phyloP scores from a whole-genome alignment of 2,329 filamentous ascomycete species.

The Aspergillus puulaauensis region DNA sequence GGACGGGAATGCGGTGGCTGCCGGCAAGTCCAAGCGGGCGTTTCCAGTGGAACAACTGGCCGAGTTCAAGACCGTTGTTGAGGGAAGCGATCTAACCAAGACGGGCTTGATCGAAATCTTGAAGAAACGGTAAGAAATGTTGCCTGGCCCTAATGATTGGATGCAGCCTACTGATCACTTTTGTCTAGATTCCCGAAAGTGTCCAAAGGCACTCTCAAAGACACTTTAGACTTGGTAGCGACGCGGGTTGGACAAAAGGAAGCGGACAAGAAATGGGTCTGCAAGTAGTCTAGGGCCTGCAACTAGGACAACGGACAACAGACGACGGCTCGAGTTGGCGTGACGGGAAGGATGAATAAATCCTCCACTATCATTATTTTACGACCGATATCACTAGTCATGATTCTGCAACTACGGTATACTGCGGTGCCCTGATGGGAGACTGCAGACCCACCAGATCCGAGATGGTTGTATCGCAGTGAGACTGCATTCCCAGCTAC shows the following conservation, averaged over 20 bases:
- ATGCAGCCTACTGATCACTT: slow-evolving; percentile 5
- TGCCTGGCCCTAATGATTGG: neutral
- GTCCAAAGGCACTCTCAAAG: slow-evolving; percentile 68
- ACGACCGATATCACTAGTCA: neutral
- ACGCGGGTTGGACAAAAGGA: slow-evolving; percentile 61
- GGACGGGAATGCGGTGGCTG: slow-evolving; percentile 13
- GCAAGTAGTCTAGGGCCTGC: slow-evolving; percentile 34
- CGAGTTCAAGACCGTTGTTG: slow-evolving; percentile 69
- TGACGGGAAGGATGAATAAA: neutral
- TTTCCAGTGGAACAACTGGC: slow-evolving; percentile 61
- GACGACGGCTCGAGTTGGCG: neutral
- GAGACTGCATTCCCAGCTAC: neutral
- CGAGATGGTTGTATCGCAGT: neutral
- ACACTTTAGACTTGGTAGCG: slow-evolving; percentile 67
- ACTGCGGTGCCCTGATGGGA: neutral
- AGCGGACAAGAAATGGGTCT: slow-evolving; percentile 65
- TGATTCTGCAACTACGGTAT: neutral
- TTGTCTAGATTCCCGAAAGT: slow-evolving; percentile 63
- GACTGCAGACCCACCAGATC: neutral
- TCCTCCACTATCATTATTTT: neutral
- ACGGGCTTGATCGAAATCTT: slow-evolving; percentile 71
- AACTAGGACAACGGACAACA: neutral
- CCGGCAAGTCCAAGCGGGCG: slow-evolving; percentile 36
- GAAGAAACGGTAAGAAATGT: slow-evolving; percentile 60
- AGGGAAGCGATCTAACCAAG: slow-evolving; percentile 71